phyloP scores from a whole-genome alignment of 2,329 filamentous ascomycete species.

The Hypoxylon sp. region DNA sequence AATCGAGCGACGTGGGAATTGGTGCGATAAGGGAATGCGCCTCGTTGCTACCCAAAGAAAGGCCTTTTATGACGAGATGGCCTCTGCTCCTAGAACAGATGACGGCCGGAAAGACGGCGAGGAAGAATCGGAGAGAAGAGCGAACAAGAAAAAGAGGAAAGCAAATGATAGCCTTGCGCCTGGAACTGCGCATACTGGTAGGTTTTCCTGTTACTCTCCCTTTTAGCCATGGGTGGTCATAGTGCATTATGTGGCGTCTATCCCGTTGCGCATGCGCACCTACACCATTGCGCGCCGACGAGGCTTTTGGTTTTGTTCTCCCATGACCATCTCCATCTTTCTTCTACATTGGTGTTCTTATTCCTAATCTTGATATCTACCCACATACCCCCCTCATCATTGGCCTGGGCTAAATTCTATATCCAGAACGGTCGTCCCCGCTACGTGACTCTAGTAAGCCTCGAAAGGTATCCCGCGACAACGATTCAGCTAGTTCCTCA shows the following conservation, averaged over 20 bases:
- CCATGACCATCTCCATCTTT: not conserved
- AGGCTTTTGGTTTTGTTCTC: not conserved
- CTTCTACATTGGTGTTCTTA: not conserved
- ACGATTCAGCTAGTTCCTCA: slow-evolving; percentile 72
- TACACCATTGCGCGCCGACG: not conserved
- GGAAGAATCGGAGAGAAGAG: slow-evolving; percentile 66
- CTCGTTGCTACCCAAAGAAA: slow-evolving; percentile 77
- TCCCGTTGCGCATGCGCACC: not conserved
- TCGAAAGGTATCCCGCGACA: slow-evolving; percentile 66
- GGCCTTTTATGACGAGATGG: slow-evolving; percentile 69
- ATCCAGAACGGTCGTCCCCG: slow-evolving; percentile 68
- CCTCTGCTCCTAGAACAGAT: slow-evolving; percentile 63
- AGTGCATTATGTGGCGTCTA: slow-evolving; percentile 2
- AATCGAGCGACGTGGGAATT: slow-evolving; percentile 76
- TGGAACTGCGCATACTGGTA: slow-evolving; percentile 63
- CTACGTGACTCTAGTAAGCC: slow-evolving; percentile 66
- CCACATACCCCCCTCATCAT: slow-evolving; percentile 2
- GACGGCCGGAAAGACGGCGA: slow-evolving; percentile 66
- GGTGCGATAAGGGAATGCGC: slow-evolving; percentile 81
- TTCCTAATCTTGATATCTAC: not conserved
- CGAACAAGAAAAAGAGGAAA: slow-evolving; percentile 85
- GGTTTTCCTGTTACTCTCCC: slow-evolving; percentile 23
- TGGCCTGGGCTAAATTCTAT: slow-evolving; percentile 40
- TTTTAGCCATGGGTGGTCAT: not conserved
- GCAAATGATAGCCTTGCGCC: slow-evolving; percentile 72